Percentiles rank a stretch among this genome's conserved stretches.
Evolutionary conservation across 352 stramenopile genomes (phyloP).

Genomic region (Phytopythium aichiense): DNA sequence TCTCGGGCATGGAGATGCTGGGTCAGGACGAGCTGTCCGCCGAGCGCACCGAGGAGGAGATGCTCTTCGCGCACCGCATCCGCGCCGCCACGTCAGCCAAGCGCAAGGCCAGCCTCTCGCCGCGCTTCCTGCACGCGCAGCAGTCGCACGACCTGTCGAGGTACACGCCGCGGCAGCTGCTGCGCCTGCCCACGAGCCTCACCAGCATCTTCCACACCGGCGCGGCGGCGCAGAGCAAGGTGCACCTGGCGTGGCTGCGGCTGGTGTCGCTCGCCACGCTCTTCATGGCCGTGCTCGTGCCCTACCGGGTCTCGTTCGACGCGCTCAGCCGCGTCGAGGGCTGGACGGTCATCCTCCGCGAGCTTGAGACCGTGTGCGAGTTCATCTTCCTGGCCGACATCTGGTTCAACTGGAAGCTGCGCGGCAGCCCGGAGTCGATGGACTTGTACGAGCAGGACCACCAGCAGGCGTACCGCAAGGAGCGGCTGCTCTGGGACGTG

Average conservation of each 20-base stretch:
- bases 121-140: constrained; percentile 7
- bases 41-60: constrained; percentile 33
- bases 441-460: constrained; percentile 56
- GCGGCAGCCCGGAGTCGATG: constrained; percentile 32
- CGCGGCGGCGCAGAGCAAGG: constrained; percentile 34
- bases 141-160: constrained; percentile 12
- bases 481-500: constrained; percentile 37
- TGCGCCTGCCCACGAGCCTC: background rate
- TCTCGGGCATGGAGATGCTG: constrained; percentile 23
- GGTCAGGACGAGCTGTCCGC: constrained; percentile 24
- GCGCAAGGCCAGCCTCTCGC: constrained; percentile 13
- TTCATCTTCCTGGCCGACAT: constrained; percentile 54
- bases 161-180: constrained; percentile 9
- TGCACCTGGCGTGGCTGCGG: constrained; percentile 50
- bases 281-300: constrained; percentile 40
- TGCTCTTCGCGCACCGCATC: constrained; percentile 29
- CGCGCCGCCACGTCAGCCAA: constrained; percentile 15
- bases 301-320: constrained; percentile 55
- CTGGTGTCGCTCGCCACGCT: constrained; percentile 30
- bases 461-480: constrained; percentile 34
- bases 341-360: constrained; percentile 12
- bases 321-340: constrained; percentile 10
- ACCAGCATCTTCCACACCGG: constrained; percentile 18
- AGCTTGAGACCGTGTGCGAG: constrained; percentile 44
- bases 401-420: constrained; percentile 49